Conservation (phyloP, 2,329 filamentous ascomycete species). For the Colletotrichum camelliae region DNA sequence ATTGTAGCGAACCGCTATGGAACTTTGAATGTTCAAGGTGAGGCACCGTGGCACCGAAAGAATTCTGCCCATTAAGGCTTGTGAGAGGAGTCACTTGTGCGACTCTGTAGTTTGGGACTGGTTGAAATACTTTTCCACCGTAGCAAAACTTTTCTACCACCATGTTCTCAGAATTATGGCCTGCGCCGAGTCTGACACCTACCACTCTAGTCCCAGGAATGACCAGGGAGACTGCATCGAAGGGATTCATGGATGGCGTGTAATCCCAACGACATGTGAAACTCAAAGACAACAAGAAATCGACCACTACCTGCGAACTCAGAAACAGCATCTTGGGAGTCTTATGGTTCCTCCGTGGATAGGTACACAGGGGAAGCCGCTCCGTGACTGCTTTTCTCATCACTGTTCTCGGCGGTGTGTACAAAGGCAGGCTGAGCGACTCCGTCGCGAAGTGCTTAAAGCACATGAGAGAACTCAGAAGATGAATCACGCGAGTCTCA, state of each 20-base stretch:
- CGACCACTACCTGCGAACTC: background rate
- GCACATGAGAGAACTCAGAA: background rate
- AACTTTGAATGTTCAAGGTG: too few species aligned
- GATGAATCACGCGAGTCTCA: background rate
- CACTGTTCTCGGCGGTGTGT: background rate
- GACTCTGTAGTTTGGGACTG: too few species aligned
- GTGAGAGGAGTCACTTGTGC: too few species aligned
- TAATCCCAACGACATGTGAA: background rate
- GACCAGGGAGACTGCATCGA: background rate
- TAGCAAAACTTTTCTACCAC: too few species aligned
- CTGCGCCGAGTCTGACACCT: accelerated
- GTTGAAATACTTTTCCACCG: too few species aligned
- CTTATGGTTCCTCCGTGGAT: background rate
- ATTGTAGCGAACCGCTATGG: too few species aligned
- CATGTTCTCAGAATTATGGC: too few species aligned
- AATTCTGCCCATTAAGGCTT: too few species aligned
- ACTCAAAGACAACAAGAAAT: accelerated
- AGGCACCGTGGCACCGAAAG: too few species aligned
- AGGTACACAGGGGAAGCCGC: background rate
- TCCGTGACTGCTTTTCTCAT: background rate
- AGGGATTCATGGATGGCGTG: too few species aligned
- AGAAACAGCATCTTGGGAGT: background rate
- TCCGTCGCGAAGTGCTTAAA: background rate
- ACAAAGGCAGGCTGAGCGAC: background rate
- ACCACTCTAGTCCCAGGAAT: background rate